These are phyloP conservation scores for Hyaloperonospora brassicae DNA, from an alignment of 352 stramenopile species.

Conservation along the genomic window DNA sequence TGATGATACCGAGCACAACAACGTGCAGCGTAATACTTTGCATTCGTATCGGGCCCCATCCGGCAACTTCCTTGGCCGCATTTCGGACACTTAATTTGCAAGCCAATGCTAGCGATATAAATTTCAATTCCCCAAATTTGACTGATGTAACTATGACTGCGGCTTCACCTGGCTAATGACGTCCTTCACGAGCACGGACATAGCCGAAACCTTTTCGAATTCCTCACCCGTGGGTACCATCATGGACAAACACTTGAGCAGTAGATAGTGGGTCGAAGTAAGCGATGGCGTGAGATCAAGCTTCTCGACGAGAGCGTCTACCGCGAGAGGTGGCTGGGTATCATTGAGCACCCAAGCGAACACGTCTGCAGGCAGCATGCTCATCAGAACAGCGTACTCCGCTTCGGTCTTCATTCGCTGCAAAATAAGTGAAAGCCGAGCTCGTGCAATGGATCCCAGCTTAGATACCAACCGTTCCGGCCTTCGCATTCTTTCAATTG, in stretches of 20 bases:
- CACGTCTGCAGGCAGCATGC: slow-evolving; percentile 66
- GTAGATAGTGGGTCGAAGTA: slow-evolving; percentile 60
- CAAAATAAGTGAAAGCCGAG: slow-evolving; percentile 63
- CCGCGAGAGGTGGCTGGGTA: slow-evolving; percentile 39
- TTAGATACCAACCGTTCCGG: slow-evolving; percentile 50
- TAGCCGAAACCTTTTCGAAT: slow-evolving; percentile 62
- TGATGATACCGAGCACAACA: not conserved
- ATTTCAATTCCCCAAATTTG: not conserved
- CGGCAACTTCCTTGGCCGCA: no score
- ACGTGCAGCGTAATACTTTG: not conserved
- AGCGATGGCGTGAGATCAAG: slow-evolving; percentile 67
- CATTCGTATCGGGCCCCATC: not conserved
- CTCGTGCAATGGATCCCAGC: slow-evolving; percentile 59
- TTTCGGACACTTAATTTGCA: no score
- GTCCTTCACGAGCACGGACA: slow-evolving; percentile 79
- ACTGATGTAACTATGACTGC: slow-evolving; percentile 16
- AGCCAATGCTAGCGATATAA: no score
- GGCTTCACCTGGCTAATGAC: slow-evolving; percentile 65
- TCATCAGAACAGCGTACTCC: slow-evolving; percentile 77
- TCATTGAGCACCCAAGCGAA: slow-evolving; percentile 67
- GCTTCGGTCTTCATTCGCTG: slow-evolving; percentile 67
- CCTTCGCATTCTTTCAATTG: slow-evolving; percentile 65
- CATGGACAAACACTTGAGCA: slow-evolving; percentile 61
- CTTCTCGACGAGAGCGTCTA: slow-evolving; percentile 53
- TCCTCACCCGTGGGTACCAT: slow-evolving; percentile 34